Evolutionary conservation across 2,329 filamentous ascomycete species (phyloP).

Genomic region (Fonsecaea multimorphosa): DNA sequence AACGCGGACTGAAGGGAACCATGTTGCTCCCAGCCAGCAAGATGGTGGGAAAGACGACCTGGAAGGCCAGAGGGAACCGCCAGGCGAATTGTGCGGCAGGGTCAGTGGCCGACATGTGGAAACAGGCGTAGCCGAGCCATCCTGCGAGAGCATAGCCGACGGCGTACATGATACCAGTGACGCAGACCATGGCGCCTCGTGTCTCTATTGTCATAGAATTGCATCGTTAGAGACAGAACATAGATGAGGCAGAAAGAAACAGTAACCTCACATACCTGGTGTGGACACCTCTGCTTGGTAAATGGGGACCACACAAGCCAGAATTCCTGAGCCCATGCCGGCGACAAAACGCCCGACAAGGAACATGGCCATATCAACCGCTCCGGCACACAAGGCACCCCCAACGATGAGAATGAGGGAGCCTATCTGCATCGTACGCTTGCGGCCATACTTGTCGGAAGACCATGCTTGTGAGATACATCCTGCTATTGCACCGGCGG

Average conservation of each 20-base stretch:
- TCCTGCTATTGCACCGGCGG: slow-evolving; percentile 49
- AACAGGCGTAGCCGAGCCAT: slow-evolving; percentile 38
- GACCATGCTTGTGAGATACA: slow-evolving; percentile 50
- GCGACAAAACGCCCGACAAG: slow-evolving; percentile 32
- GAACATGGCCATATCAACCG: slow-evolving; percentile 44
- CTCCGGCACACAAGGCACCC: slow-evolving; percentile 47
- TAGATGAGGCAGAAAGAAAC: background rate
- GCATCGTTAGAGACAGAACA: background rate
- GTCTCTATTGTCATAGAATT: slow-evolving; percentile 14
- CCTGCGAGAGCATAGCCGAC: slow-evolving; percentile 37
- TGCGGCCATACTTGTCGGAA: slow-evolving; percentile 46
- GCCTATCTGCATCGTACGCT: slow-evolving; percentile 47
- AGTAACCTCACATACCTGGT: slow-evolving; percentile 21
- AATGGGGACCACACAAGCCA: slow-evolving; percentile 35
- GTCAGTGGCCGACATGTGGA: slow-evolving; percentile 57
- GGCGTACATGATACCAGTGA: slow-evolving; percentile 35
- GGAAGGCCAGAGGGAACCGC: slow-evolving; percentile 46
- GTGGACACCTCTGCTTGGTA: slow-evolving; percentile 39
- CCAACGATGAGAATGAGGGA: slow-evolving; percentile 41
- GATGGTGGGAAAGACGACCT: slow-evolving; percentile 44
- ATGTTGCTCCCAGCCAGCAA: slow-evolving; percentile 42
- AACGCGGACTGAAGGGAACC: slow-evolving; percentile 45
- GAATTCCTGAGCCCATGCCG: slow-evolving; percentile 60
- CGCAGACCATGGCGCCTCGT: slow-evolving; percentile 36
- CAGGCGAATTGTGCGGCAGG: slow-evolving; percentile 41